Base-by-base conservation (phyloP, 805 yeast species). In the Monosporozyma unispora region DNA sequence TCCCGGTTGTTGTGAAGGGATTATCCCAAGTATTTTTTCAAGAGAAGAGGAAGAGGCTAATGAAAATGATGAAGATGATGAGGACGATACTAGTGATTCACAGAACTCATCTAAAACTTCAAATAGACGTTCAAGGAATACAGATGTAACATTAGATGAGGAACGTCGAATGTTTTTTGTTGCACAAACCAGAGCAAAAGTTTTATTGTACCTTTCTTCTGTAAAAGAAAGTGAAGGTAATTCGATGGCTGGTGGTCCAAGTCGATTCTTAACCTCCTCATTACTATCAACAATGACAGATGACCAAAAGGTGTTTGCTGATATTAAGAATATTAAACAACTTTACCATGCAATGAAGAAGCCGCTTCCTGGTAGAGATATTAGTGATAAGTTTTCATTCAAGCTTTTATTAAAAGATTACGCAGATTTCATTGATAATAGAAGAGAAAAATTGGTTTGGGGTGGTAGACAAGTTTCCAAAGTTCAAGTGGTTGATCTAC, bases 81-180 rank as follows among this genome's bases (percentile, higher is more conserved):
- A 52, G 1, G 55, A 44, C 7, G 48, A 45, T n/a, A 37, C 47
- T 3, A 27, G 27, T n/a, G 47, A 42, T 9, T 48, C 44, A 6
- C 46, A 49, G 37, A 48, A 50, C 27, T 45, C 48, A 27, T 41
- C 54, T n/a, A 40, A 27, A 12, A 27, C 40, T 14, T 41, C 39
- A 37, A 44, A 27, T 10, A 44, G 31, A 22, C 35, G 46, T 12
- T 44, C 47, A 16, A 22, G 31, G 16, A 53, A 41, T 48, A 41
- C 39, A 3, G 54, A 53, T 21, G 46, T 49, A 7, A 39, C 67
- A 10, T 39, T 79, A 2, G 76, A 84, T 54, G 98, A 91, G 66
- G 97, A 89, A 59, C 68, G 95, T 48, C 65, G 98, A 46, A 78
- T 91, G 56, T 75, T 89, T 51, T 93, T 87, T 63, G 99, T 93